A percentile compares a stretch with the other conserved stretches of the same genome.
phyloP scores from a whole-genome alignment of 2,329 filamentous ascomycete genomes.

The Penicillium olsonii region DNA sequence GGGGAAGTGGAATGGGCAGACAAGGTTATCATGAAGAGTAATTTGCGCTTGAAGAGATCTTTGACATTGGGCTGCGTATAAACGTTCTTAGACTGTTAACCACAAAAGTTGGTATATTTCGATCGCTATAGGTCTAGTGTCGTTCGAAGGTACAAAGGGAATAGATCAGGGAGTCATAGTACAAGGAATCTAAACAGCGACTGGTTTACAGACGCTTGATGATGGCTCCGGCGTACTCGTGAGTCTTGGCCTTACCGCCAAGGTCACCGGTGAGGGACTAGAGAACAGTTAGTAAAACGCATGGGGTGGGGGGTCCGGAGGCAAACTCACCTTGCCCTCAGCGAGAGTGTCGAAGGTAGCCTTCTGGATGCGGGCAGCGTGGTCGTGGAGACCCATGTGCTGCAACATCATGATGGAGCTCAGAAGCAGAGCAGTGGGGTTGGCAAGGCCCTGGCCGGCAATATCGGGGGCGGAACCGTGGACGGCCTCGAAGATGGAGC shows the following conservation, averaged over 20 bases:
- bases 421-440: constrained; percentile 93
- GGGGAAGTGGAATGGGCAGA: too few relatives aligned
- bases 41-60: background rate
- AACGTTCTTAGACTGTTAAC: constrained; percentile 18
- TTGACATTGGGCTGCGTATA: background rate
- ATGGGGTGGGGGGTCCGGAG: background rate
- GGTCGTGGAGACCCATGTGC: constrained; percentile 87
- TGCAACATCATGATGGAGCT: constrained; percentile 99
- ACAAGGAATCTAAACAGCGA: constrained; percentile 30
- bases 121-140: constrained; percentile 41
- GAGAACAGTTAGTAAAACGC: constrained; percentile 4
- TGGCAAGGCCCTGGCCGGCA: constrained; percentile 91
- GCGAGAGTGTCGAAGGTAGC: constrained; percentile 93
- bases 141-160: constrained; percentile 38
- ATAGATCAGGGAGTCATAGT: constrained; percentile 39
- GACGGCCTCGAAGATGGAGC: constrained; percentile 99
- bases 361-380: constrained; percentile 86
- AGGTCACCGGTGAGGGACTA: constrained; percentile 87
- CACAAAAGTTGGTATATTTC: constrained; percentile 40
- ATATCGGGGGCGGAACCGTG: constrained; percentile 97
- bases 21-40: too few relatives aligned
- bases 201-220: constrained; percentile 63
- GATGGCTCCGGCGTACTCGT: constrained; percentile 91
- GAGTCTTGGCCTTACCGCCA: constrained; percentile 92
- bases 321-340: constrained; percentile 75